Percentiles rank a stretch among this genome's conserved stretches.
These are phyloP conservation scores for Colletotrichum scovillei DNA, from an alignment of 2,329 filamentous ascomycete species.

Conservation along the genomic window DNA sequence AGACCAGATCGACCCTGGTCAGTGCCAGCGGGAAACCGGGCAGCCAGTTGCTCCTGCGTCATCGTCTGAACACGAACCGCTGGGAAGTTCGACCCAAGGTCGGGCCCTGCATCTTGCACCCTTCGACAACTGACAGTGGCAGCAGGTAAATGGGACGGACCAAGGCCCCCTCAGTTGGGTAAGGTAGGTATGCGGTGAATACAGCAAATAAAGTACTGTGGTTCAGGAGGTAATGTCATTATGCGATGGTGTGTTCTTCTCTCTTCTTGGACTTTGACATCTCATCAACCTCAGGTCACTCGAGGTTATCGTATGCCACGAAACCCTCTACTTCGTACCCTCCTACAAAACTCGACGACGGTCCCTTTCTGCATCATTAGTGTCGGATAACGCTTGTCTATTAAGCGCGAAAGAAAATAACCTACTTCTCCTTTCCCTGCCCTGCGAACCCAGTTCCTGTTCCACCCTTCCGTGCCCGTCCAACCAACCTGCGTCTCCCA, in stretches of 20 bases:
- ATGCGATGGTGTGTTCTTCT: not conserved
- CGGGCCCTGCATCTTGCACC: slow-evolving; percentile 25
- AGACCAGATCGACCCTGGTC: slow-evolving; percentile 18
- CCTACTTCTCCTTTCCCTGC: slow-evolving; percentile 11
- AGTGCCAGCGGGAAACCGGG: slow-evolving; percentile 31
- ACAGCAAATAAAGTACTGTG: too few species aligned
- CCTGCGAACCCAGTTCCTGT: slow-evolving; percentile 31
- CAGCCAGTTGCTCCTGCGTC: slow-evolving; percentile 37
- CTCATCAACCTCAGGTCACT: not conserved
- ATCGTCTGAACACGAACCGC: slow-evolving; percentile 29
- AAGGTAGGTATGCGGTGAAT: not conserved
- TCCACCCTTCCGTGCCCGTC: slow-evolving; percentile 1
- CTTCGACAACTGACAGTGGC: slow-evolving; percentile 14
- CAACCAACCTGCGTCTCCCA: slow-evolving; percentile 27
- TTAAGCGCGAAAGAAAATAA: slow-evolving; percentile 14
- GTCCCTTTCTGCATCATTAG: slow-evolving; percentile 12
- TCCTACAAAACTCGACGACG: not conserved
- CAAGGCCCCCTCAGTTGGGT: not conserved
- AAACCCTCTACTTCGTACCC: not conserved
- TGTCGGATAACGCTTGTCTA: not conserved
- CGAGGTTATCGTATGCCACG: not conserved
- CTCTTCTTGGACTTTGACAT: not conserved
- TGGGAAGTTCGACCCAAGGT: slow-evolving; percentile 24
- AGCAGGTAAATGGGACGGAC: slow-evolving; percentile 15
- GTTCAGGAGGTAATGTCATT: too few species aligned